Base-by-base conservation (phyloP, 345 rosid genomes). In the Passiflora organensis region DNA sequence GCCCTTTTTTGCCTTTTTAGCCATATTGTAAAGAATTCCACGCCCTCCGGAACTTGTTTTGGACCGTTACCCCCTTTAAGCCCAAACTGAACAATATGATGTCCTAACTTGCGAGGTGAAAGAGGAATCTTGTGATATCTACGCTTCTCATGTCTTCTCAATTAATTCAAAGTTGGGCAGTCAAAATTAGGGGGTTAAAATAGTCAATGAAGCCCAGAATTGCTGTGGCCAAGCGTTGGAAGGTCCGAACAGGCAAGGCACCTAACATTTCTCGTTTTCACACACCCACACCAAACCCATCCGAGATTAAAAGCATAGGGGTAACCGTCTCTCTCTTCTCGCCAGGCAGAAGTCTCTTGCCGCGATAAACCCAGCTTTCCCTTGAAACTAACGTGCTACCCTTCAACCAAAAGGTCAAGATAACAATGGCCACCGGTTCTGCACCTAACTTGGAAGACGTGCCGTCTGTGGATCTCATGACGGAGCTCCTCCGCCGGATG, bases 401-500 rank as follows among this genome's bases (percentile, higher is more conserved):
- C 2, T 55, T 9, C 9, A 28, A 28, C 34, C 34, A 28, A n/a
- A n/a, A n/a, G n/a, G n/a, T n/a, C n/a, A 8, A 28, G 34, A 28
- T 28, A 25, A 48, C 32, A 69, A 80, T 81, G 87, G 93, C 86
- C 59, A 70, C 53, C 43, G 59, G 53, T 64, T 62, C 78, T 6
- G 55, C 79, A 6, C 62, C 60, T 12, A 84, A 74, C 71, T 62
- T 91, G 76, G 98, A 91, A 73, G 95, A 91, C 64, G 80, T 88
- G 37, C 84, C 83, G 13, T 80, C 95, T 1, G 75, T 78, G 32
- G 74, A 85, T 77, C 93, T 91, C 70, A 86, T 82, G 93, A 71
- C 74, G 21, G 96, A 91, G 80, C 90, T 91, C 60, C 95, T 91
- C 63, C 98, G 93, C 55, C 96, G 98, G 55, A 71, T 91, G 90